These are phyloP conservation scores for Didymosphaeria variabile DNA, from an alignment of 2,329 filamentous ascomycete genomes.

Conservation along the genomic window DNA sequence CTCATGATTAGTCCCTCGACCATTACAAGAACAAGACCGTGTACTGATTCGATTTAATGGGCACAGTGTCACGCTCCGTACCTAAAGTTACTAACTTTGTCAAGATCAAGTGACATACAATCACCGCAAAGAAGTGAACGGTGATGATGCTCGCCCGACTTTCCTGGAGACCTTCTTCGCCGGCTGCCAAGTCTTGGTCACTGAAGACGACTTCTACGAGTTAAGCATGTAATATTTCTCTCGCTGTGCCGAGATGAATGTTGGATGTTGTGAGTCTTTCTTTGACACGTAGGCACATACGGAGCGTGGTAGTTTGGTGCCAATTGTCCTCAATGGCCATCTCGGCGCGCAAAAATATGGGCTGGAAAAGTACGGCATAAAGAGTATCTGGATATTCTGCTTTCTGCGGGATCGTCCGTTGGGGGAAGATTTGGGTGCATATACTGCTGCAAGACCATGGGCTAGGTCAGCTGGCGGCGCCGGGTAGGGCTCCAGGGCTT, in stretches of 20 bases:
- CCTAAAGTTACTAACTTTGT: not conserved
- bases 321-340: constrained; percentile 40
- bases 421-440: constrained; percentile 49
- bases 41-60: constrained; percentile 3
- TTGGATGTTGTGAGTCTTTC: constrained; percentile 54
- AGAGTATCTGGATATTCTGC: constrained; percentile 53
- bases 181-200: constrained; percentile 42
- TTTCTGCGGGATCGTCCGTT: constrained; percentile 55
- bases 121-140: constrained; percentile 17
- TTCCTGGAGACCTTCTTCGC: constrained; percentile 36
- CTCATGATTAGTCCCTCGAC: constrained; percentile 24
- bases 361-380: constrained; percentile 12
- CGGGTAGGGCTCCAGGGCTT: not conserved
- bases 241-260: constrained; percentile 47
- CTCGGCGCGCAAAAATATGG: constrained; percentile 43
- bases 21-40: constrained; percentile 32
- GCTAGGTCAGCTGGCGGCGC: constrained; percentile 19
- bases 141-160: constrained; percentile 27
- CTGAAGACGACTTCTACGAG: constrained; percentile 52
- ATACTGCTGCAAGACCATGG: constrained; percentile 53
- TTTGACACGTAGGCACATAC: constrained; percentile 57
- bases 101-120: constrained; percentile 4
- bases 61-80: not conserved
- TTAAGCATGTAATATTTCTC: constrained; percentile 53
- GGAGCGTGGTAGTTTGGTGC: constrained; percentile 44